These are phyloP conservation scores for Colletotrichum sp. DNA, from an alignment of 2,329 filamentous ascomycete genomes.

Conservation along the genomic window DNA sequence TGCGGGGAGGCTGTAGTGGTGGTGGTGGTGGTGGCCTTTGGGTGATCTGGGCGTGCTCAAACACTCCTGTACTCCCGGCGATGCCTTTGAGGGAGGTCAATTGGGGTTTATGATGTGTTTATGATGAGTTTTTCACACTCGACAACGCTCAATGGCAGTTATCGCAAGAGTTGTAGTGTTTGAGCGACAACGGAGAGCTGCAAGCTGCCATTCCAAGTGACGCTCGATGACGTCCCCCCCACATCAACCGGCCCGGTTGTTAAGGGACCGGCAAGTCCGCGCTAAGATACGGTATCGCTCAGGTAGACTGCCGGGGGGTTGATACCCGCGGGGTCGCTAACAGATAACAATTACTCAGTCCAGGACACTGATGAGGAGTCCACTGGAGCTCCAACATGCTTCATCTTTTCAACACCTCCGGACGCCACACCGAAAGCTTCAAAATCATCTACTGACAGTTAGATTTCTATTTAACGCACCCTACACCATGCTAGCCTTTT, in stretches of 20 bases:
- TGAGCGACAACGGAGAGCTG: slow-evolving; percentile 15
- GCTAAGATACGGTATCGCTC: neutral
- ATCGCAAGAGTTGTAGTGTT: neutral
- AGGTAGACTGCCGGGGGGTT: neutral
- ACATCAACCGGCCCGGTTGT: slow-evolving; percentile 18
- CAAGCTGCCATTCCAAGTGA: neutral
- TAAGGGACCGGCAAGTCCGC: neutral
- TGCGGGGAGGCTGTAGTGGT: neutral
- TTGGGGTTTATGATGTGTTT: neutral
- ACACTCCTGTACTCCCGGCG: neutral
- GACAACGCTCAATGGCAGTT: neutral
- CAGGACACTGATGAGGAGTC: neutral
- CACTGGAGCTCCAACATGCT: neutral
- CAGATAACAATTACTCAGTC: neutral
- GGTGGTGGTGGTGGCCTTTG: neutral
- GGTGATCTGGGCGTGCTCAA: neutral
- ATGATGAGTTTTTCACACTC: neutral
- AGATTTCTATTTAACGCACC: neutral
- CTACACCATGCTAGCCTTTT: neutral
- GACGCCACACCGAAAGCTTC: neutral
- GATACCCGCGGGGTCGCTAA: neutral
- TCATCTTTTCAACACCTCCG: neutral
- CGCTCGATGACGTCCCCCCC: slow-evolving; percentile 18
- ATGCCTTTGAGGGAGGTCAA: neutral
- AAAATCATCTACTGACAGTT: neutral